Conservation (phyloP, 352 stramenopile species). For the Globisporangium acanthophoron region DNA sequence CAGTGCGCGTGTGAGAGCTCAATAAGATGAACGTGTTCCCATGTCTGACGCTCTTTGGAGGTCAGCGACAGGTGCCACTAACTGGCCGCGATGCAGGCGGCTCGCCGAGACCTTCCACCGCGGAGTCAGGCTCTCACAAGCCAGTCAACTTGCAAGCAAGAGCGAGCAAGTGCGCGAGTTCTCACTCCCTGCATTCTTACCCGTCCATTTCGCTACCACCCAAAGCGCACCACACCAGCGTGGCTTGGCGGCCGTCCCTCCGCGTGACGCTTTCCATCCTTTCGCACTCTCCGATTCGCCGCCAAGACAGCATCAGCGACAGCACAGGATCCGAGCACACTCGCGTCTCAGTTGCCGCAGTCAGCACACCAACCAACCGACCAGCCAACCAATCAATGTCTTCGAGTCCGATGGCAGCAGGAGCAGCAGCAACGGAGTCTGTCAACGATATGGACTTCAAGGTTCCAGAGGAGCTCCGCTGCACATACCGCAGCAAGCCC, state of each 20-base stretch:
- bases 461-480: constrained; percentile 3
- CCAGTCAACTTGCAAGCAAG: not conserved
- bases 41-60: not conserved
- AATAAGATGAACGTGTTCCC: not conserved
- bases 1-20: not conserved
- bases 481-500: constrained; percentile 44
- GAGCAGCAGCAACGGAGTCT: not conserved
- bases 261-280: not conserved
- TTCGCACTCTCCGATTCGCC: not conserved
- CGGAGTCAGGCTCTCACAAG: not conserved
- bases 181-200: no score
- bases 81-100: not conserved
- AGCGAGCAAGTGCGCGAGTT: no score
- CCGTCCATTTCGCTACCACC: no score
- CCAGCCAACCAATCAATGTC: not conserved
- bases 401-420: not conserved
- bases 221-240: no score
- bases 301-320: not conserved
- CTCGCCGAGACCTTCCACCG: not conserved
- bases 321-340: not conserved
- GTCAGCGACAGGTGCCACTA: constrained; percentile 1
- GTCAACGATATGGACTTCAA: not conserved
- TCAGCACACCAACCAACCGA: not conserved
- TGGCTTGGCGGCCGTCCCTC: no score
- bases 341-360: not conserved